phyloP scores from a whole-genome alignment of 208 protist genomes.

The Leishmania tropica region DNA sequence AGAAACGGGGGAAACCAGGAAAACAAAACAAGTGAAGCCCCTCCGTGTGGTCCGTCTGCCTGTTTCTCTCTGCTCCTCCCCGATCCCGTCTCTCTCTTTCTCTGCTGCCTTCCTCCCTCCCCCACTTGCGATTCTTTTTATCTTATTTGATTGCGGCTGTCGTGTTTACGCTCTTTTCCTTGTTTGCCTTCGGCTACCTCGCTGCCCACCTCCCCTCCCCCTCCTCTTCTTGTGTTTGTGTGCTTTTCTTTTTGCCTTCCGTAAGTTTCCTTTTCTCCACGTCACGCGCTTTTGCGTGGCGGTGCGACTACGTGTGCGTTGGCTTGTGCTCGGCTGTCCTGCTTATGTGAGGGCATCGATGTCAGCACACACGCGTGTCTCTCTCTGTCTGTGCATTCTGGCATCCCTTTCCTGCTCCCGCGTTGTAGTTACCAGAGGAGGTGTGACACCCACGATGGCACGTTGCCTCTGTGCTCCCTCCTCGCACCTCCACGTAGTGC shows the following conservation, averaged over 20 bases:
- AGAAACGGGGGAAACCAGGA: neutral
- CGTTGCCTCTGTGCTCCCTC: neutral
- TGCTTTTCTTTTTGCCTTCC: neutral
- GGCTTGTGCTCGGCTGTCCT: neutral
- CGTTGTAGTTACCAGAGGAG: neutral
- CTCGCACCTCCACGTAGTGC: neutral
- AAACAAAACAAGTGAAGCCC: neutral
- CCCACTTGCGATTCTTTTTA: conserved; percentile 6
- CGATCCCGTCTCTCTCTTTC: neutral
- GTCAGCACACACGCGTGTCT: neutral
- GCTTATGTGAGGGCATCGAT: neutral
- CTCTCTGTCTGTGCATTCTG: neutral
- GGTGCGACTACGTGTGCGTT: neutral
- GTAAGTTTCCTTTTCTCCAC: neutral
- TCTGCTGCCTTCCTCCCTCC: conserved; percentile 1
- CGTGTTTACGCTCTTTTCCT: neutral
- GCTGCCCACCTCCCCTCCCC: neutral
- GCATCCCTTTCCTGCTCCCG: neutral
- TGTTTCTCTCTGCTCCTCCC: neutral
- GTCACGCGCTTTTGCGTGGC: neutral
- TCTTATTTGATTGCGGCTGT: neutral
- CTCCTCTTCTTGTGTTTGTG: neutral
- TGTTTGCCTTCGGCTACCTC: neutral
- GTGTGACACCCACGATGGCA: neutral
- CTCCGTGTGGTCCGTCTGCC: neutral